These are phyloP conservation scores for Candida ulmi DNA, from an alignment of 805 yeast species.

Conservation along the genomic window DNA sequence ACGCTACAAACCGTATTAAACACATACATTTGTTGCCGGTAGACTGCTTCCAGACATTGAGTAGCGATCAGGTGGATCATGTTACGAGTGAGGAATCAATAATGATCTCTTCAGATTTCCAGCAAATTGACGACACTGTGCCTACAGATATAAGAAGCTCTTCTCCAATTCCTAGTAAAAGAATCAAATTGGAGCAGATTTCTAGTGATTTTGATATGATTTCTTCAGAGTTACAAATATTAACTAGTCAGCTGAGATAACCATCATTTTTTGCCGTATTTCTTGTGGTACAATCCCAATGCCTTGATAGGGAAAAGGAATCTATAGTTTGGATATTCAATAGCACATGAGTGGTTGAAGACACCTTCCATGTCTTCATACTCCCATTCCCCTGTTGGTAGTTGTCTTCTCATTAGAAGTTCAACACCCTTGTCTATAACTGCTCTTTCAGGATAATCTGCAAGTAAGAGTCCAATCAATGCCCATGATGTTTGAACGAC, in stretches of 20 bases:
- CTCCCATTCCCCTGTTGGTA: constrained; percentile 75
- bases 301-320: constrained; percentile 91
- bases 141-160: neutral
- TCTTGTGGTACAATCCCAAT: constrained; percentile 57
- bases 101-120: neutral
- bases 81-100: no score
- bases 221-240: constrained; percentile 9
- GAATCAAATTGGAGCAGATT: neutral
- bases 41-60: no score
- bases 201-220: neutral
- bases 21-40: no score
- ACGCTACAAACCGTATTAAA: no score
- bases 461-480: constrained; percentile 71
- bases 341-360: constrained; percentile 89
- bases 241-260: constrained; percentile 5
- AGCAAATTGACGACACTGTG: neutral
- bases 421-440: constrained; percentile 60
- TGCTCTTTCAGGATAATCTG: constrained; percentile 66
- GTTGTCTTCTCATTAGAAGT: constrained; percentile 62
- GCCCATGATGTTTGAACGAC: constrained; percentile 96
- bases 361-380: constrained; percentile 91
- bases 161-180: neutral
- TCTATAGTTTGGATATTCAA: constrained; percentile 92
- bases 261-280: constrained; percentile 12
- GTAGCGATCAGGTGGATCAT: no score